Evolutionary conservation across 78 protist genomes (phyloP).

Genomic region (Dictyostelium firmibasis): DNA sequence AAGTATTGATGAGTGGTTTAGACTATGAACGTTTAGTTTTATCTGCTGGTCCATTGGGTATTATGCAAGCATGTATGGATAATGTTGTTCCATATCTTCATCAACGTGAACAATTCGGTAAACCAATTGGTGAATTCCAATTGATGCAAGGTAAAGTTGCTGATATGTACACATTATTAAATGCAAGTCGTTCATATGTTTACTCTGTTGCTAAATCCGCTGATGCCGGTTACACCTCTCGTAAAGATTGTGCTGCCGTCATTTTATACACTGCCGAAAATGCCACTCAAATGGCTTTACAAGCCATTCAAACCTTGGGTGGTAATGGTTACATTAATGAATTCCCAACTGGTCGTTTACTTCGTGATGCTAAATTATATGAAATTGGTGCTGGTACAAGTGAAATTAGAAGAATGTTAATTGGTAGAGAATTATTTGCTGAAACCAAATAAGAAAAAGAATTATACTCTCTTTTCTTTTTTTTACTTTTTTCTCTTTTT

Average conservation of each 20-base stretch:
- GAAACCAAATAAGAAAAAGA: conserved; percentile 51
- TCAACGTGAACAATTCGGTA: conserved; percentile 91
- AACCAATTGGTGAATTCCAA: conserved; percentile 90
- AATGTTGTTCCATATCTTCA: conserved; percentile 89
- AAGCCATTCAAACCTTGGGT: conserved; percentile 95
- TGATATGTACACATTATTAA: conserved; percentile 91
- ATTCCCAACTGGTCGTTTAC: conserved; percentile 94
- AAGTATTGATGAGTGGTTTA: conserved; percentile 94
- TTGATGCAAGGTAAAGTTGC: conserved; percentile 95
- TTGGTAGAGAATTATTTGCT: conserved; percentile 85
- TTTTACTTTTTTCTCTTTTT: too few relatives aligned
- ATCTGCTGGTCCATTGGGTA: conserved; percentile 95
- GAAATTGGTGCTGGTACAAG: conserved; percentile 97
- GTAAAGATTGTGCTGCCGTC: conserved; percentile 85
- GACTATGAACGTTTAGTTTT: conserved; percentile 93
- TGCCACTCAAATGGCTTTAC: conserved; percentile 90
- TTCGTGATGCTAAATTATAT: conserved; percentile 96
- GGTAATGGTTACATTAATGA: conserved; percentile 97
- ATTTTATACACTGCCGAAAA: conserved; percentile 92
- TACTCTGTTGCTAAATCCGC: conserved; percentile 87
- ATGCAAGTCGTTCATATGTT: conserved; percentile 86
- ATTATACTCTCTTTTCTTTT: too few relatives aligned
- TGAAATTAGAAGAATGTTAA: conserved; percentile 93
- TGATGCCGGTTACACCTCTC: conserved; percentile 75
- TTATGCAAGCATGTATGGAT: conserved; percentile 93